Evolutionary conservation across 2,329 filamentous ascomycete species (phyloP), one percentile per base, ranked within the genome.

Genomic region (Harringtonia aguacate): DNA sequence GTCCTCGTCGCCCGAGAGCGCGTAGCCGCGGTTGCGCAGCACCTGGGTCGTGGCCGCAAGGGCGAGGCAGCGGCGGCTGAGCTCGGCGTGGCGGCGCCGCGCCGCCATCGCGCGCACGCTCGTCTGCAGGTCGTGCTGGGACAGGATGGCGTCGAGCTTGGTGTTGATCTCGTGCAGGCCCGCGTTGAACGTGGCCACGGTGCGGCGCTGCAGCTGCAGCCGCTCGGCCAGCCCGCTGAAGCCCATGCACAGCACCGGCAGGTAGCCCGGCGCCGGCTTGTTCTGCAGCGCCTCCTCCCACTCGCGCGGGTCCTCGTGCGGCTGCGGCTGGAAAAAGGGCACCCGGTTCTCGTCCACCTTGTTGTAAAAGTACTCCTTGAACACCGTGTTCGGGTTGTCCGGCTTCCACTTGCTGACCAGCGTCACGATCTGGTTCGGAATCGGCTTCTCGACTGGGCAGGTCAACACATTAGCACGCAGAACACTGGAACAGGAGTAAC

Each of bases 301-400:
- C 57, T 85, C 84, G 51, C 77, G 75, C 31, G 81, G 77, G 56
- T 89, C 80, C 57, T 92, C 86, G 52, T 76, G 69, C 1, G 78
- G 67, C 15, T 75, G 70, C 3, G 84, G 84, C 50, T 80, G 76
- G 61, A 84, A 89, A 61, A 84, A 88, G 12, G 84, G 84, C n/a
- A 83, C 80, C 57, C 75, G 74, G 42, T 77, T 75, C 55, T 84
- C 77, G 50, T 84, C 80, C 50, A 89, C 84, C 52, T 85, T 79
- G 65, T 92, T 92, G 71, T 92, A 94, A 61, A 92, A 86, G 67
- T 90, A 90, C 57, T 84, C 71, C 61, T 86, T 84, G 66, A 92
- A 87, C 24, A 75, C 77, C 54, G 84, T 88, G 57, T 77, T 78
- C 20, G 77, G 72, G 58, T 72, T 75, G 22, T 70, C 62, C 1